Conservation (phyloP, 257 asterid genomes). For the Lycium ferocissimum region DNA sequence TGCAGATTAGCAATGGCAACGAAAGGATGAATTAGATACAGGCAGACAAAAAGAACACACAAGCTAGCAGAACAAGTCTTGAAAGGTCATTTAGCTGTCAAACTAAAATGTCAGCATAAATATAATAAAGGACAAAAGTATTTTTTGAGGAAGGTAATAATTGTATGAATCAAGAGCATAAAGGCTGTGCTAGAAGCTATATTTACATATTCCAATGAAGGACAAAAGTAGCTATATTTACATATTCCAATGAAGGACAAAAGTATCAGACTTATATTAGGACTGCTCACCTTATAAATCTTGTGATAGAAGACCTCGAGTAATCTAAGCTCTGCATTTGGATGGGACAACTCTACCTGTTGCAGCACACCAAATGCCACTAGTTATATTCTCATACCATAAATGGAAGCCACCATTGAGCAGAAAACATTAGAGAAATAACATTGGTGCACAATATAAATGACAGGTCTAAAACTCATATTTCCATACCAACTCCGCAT, state of each 20-base stretch:
- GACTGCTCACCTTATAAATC: constrained; percentile 52
- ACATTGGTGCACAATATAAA: constrained; percentile 20
- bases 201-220: not conserved
- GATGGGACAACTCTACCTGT: constrained; percentile 61
- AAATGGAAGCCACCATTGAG: constrained; percentile 2
- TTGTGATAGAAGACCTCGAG: constrained; percentile 64
- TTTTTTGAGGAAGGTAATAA: not conserved
- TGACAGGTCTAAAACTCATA: not conserved
- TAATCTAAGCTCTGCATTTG: constrained; percentile 58
- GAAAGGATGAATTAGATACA: constrained; percentile 13
- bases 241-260: not conserved
- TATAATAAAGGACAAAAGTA: constrained; percentile 23
- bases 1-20: constrained; percentile 43
- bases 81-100: constrained; percentile 8
- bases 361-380: constrained; percentile 28
- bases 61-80: not conserved
- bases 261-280: not conserved
- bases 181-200: not conserved
- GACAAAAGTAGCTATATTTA: not conserved
- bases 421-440: not conserved
- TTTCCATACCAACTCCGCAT: not conserved
- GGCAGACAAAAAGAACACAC: not conserved
- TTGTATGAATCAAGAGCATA: not conserved
- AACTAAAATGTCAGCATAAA: constrained; percentile 29
- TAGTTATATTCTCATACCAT: not conserved